Evolutionary conservation across 1,284 basidiomycete species (phyloP).

Genomic region (Malassezia nana): DNA sequence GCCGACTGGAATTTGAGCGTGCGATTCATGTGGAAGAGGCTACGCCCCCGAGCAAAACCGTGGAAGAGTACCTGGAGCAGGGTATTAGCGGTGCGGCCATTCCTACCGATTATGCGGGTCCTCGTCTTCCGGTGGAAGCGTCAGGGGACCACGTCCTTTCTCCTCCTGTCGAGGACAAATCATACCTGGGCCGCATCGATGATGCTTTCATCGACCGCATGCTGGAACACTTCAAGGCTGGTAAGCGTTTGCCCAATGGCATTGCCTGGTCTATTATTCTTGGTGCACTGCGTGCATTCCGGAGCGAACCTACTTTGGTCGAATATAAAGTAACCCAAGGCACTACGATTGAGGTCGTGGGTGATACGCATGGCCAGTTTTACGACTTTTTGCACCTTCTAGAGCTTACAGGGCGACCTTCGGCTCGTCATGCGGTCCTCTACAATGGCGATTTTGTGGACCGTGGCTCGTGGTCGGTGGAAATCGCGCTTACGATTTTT

Average conservation of each 20-base stretch:
- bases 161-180: conserved; percentile 6
- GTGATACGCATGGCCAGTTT: conserved; percentile 54
- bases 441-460: conserved; percentile 59
- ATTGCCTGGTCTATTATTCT: conserved; percentile 92
- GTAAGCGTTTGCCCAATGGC: conserved; percentile 64
- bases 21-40: conserved; percentile 39
- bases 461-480: conserved; percentile 91
- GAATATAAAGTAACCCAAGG: conserved; percentile 67
- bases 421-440: conserved; percentile 36
- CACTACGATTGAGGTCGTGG: conserved; percentile 51
- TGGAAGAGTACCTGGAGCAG: conserved; percentile 33
- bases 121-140: conserved; percentile 23
- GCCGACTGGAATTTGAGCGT: conserved; percentile 49
- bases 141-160: conserved; percentile 54
- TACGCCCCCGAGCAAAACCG: conserved; percentile 27
- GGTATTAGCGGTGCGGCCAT: conserved; percentile 27
- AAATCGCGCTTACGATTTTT: conserved; percentile 85
- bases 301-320: conserved; percentile 71
- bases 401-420: conserved; percentile 61
- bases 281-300: conserved; percentile 67
- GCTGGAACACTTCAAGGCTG: conserved; percentile 84
- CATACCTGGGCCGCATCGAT: conserved; percentile 48
- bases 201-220: conserved; percentile 70
- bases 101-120: conserved; percentile 31
- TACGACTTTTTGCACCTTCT: conserved; percentile 85